Evolutionary conservation across 495 filamentous ascomycete species (phyloP).

Genomic region (Tuber calosporum): DNA sequence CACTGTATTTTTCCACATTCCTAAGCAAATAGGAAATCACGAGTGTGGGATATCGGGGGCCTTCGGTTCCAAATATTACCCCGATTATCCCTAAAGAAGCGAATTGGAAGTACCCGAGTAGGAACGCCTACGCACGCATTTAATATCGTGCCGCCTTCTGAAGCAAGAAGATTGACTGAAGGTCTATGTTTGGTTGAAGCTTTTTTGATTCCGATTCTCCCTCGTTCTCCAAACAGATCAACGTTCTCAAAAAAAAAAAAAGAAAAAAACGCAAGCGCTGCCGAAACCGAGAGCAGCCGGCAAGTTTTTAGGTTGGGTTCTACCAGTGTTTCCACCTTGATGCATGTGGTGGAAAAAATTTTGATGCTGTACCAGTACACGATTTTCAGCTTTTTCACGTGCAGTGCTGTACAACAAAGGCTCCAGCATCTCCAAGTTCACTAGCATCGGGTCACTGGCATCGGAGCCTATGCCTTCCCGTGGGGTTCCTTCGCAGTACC

Average conservation of each 20-base stretch:
- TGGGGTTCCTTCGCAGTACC: neutral
- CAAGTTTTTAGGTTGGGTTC: neutral
- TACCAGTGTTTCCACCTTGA: neutral
- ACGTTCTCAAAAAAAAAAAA: too few species aligned
- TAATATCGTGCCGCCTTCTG: constrained; percentile 1
- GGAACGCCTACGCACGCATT: neutral
- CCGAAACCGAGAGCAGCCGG: neutral
- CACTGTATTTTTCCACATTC: neutral
- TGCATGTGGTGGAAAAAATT: neutral
- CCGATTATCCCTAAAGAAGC: neutral
- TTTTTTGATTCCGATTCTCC: neutral
- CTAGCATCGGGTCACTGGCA: neutral
- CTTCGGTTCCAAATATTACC: neutral
- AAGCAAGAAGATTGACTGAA: neutral
- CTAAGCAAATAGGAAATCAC: neutral
- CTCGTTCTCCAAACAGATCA: neutral
- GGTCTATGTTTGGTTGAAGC: neutral
- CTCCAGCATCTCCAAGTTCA: neutral
- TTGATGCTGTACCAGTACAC: neutral
- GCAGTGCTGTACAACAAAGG: neutral
- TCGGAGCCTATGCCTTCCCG: neutral
- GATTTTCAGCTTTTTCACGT: neutral
- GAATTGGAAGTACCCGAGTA: neutral
- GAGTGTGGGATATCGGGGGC: neutral
- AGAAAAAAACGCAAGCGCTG: too few species aligned